A percentile compares a stretch with the other conserved stretches of the same genome.
These are phyloP conservation scores for Hyaloscypha hepaticicola DNA, from an alignment of 495 filamentous ascomycete species.

Conservation along the genomic window DNA sequence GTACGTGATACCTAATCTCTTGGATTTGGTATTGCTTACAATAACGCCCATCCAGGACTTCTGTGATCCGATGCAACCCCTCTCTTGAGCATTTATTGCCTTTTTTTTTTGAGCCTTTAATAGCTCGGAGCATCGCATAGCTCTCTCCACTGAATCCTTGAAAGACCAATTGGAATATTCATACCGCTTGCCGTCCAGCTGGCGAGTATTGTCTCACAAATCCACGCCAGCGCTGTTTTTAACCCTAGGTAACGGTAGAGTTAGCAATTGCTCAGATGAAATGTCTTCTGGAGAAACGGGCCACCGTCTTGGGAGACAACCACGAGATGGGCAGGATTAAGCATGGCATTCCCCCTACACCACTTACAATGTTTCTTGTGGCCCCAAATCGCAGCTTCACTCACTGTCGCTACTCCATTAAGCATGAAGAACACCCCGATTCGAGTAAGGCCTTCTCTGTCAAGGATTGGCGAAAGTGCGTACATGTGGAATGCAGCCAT, in stretches of 20 bases:
- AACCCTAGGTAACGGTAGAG: background rate
- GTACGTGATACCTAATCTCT: background rate
- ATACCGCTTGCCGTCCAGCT: conserved; percentile 35
- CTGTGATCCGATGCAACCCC: background rate
- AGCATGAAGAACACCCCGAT: conserved; percentile 37
- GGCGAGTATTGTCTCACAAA: conserved; percentile 35
- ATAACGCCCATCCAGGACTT: background rate
- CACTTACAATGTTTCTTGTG: conserved; percentile 32
- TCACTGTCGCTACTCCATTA: conserved; percentile 38
- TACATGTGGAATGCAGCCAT: conserved; percentile 40
- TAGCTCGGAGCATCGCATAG: conserved; percentile 28
- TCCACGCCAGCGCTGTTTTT: conserved; percentile 35
- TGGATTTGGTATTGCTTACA: background rate
- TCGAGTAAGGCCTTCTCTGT: conserved; percentile 26
- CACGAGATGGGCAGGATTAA: background rate
- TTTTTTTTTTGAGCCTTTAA: background rate
- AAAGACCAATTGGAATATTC: conserved; percentile 36
- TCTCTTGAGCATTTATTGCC: background rate
- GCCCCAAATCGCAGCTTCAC: conserved; percentile 38
- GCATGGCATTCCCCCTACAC: background rate
- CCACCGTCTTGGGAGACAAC: background rate
- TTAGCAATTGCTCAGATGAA: background rate
- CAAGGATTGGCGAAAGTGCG: conserved; percentile 34
- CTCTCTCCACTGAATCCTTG: conserved; percentile 32
- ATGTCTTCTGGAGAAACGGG: background rate